Evolutionary conservation across 192 early-diverging fungal species (phyloP).

Genomic region (Rhizophagus sp.): DNA sequence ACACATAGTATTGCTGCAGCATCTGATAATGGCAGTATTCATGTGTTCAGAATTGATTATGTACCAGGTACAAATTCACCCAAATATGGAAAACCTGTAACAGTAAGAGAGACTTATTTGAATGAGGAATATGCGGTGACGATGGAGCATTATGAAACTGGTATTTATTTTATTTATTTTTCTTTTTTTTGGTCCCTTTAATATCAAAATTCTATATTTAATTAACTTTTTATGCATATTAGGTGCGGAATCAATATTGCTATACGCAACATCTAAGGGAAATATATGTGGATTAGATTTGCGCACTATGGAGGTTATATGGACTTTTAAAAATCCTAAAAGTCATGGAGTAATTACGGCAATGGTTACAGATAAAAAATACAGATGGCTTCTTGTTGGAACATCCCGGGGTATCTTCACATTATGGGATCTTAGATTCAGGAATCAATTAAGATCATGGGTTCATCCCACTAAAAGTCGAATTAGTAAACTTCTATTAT

Average conservation of each 20-base stretch:
- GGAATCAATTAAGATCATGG: slow-evolving; percentile 70
- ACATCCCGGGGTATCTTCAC: slow-evolving; percentile 76
- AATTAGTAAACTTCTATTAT: slow-evolving; percentile 58
- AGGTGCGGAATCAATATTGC: slow-evolving; percentile 57
- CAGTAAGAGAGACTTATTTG: slow-evolving; percentile 55
- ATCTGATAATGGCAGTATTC: slow-evolving; percentile 80
- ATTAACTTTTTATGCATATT: slow-evolving; percentile 9
- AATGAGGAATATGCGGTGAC: slow-evolving; percentile 61
- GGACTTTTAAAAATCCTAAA: slow-evolving; percentile 58
- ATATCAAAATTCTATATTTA: neutral
- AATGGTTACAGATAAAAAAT: slow-evolving; percentile 61
- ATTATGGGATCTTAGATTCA: slow-evolving; percentile 80
- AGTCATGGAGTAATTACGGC: slow-evolving; percentile 67
- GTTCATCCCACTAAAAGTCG: slow-evolving; percentile 66
- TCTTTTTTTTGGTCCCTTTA: neutral
- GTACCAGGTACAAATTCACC: slow-evolving; percentile 35
- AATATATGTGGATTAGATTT: slow-evolving; percentile 72
- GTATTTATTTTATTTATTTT: slow-evolving; percentile 33
- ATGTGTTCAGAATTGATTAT: slow-evolving; percentile 65
- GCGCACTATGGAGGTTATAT: slow-evolving; percentile 67
- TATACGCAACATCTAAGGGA: slow-evolving; percentile 73
- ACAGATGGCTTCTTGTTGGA: slow-evolving; percentile 70
- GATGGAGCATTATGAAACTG: slow-evolving; percentile 70
- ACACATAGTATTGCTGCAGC: slow-evolving; percentile 77
- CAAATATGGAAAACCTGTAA: slow-evolving; percentile 68